A percentile compares a stretch with the other conserved stretches of the same genome.
phyloP scores from a whole-genome alignment of 768 basidiomycete species.

The Terana coerulea region DNA sequence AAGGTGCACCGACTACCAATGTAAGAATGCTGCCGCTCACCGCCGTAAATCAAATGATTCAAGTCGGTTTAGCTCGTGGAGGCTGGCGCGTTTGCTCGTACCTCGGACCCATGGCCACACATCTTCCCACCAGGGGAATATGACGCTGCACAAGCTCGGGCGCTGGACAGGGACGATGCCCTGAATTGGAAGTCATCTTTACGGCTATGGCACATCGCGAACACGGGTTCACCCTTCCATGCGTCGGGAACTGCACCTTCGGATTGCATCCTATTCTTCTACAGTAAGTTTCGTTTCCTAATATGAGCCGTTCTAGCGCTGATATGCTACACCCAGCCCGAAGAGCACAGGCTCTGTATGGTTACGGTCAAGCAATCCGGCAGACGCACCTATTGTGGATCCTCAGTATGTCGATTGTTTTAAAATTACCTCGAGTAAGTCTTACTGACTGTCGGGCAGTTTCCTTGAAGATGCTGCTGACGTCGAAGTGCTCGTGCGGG shows the following conservation, averaged over 20 bases:
- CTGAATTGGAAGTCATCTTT: slow-evolving; percentile 33
- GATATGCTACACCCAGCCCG: slow-evolving; percentile 36
- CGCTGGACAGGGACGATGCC: slow-evolving; percentile 30
- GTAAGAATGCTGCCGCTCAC: slow-evolving; percentile 30
- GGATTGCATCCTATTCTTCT: slow-evolving; percentile 26
- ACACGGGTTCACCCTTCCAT: slow-evolving; percentile 13
- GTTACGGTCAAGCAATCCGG: slow-evolving; percentile 37
- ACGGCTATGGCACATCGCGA: slow-evolving; percentile 23
- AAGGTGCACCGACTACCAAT: slow-evolving; percentile 51
- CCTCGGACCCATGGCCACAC: slow-evolving; percentile 41
- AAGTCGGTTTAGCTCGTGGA: slow-evolving; percentile 34
- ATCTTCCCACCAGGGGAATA: slow-evolving; percentile 32
- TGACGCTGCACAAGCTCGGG: too few relatives aligned
- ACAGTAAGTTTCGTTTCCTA: too few relatives aligned
- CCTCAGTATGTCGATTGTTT: slow-evolving; percentile 32
- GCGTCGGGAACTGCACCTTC: slow-evolving; percentile 16
- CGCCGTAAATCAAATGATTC: too few relatives aligned
- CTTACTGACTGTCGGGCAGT: too few relatives aligned
- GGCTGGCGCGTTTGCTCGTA: slow-evolving; percentile 52
- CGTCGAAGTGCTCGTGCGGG: slow-evolving; percentile 37
- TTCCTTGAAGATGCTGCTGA: slow-evolving; percentile 37
- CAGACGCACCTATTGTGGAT: slow-evolving; percentile 39
- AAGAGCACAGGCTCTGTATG: slow-evolving; percentile 38
- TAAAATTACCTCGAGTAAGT: slow-evolving; percentile 33
- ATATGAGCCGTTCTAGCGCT: too few relatives aligned